A percentile compares a stretch with the other conserved stretches of the same genome.
phyloP scores from a whole-genome alignment of 169 alveolate species.

The Plasmodium coatneyi region DNA sequence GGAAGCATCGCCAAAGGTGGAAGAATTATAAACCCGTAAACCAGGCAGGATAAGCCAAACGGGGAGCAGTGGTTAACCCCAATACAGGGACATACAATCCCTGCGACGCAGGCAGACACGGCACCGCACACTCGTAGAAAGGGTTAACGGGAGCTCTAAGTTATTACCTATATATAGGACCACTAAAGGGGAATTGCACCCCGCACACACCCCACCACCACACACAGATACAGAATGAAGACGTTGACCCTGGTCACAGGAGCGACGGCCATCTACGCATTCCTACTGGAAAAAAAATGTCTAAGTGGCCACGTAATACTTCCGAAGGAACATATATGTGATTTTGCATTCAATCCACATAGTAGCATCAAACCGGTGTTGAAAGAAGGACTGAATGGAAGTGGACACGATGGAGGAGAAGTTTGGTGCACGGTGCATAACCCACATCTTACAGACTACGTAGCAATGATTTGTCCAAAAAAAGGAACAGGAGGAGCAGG shows the following conservation, averaged over 20 bases:
- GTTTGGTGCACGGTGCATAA: constrained; percentile 22
- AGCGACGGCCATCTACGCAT: background rate
- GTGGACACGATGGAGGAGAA: background rate
- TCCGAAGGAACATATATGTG: constrained; percentile 2
- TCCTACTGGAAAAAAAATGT: background rate
- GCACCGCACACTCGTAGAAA: no score
- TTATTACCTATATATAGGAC: background rate
- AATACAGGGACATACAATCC: background rate
- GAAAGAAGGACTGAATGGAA: background rate
- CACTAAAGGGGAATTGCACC: background rate
- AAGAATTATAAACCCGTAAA: background rate
- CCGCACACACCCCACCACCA: no score
- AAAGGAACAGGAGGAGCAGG: background rate
- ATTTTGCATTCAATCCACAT: constrained; percentile 25
- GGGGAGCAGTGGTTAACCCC: background rate
- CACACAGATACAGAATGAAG: constrained; percentile 11
- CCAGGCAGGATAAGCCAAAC: background rate
- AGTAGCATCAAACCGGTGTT: constrained; percentile 21
- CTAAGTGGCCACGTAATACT: background rate
- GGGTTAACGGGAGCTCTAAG: no score
- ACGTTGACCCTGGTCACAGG: background rate
- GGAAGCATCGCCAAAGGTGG: background rate
- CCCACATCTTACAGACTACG: background rate
- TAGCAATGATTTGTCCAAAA: constrained; percentile 46
- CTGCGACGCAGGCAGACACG: background rate